Percentiles rank a stretch among this genome's conserved stretches.
These are phyloP conservation scores for Yamadazyma nakazawae DNA, from an alignment of 805 yeast genomes.

Conservation along the genomic window DNA sequence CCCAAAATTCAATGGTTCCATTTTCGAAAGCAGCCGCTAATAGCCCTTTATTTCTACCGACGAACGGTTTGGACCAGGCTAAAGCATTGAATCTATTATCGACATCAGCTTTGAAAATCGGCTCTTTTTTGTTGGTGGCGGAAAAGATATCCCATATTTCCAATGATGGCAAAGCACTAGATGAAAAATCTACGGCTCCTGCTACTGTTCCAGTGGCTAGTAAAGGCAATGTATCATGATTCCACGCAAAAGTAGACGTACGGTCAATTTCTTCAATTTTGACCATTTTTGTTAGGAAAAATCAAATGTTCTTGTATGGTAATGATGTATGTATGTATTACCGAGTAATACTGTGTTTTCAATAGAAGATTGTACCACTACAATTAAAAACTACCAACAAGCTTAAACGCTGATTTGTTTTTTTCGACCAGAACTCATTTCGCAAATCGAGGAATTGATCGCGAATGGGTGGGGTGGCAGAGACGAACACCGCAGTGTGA, in stretches of 20 bases:
- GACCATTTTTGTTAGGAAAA: conserved; percentile 21
- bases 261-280: conserved; percentile 78
- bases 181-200: conserved; percentile 88
- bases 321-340: not conserved
- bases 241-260: conserved; percentile 97
- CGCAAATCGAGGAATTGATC: not conserved
- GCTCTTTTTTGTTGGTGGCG: conserved; percentile 23
- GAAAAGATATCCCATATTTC: conserved; percentile 73
- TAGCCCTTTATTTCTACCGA: conserved; percentile 47
- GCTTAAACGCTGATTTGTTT: conserved; percentile 1
- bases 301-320: not conserved
- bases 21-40: conserved; percentile 89
- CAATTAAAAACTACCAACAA: not conserved
- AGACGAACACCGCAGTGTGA: not conserved
- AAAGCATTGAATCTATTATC: conserved; percentile 61
- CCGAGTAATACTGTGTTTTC: not conserved
- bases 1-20: conserved; percentile 78
- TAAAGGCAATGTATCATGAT: conserved; percentile 67
- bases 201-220: conserved; percentile 93
- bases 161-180: conserved; percentile 72
- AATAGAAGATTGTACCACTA: not conserved
- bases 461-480: not conserved
- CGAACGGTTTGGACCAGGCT: conserved; percentile 72
- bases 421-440: conserved; percentile 1
- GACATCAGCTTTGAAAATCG: conserved; percentile 34